Conservation (phyloP, 2,329 filamentous ascomycete genomes). For the Gnomoniopsis sp. region DNA sequence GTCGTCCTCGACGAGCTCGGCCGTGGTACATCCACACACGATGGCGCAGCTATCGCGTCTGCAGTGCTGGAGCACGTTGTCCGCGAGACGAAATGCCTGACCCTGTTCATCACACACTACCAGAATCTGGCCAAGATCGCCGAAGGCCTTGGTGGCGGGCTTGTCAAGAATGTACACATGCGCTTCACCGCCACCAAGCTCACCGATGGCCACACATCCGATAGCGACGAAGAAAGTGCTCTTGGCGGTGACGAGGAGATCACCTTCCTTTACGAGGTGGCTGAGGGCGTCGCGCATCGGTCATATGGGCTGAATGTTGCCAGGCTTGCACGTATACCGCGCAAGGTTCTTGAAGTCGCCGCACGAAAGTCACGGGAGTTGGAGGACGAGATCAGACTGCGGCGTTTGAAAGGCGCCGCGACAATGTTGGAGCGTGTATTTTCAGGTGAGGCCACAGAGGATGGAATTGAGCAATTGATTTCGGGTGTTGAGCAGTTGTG, state of each 20-base stretch:
- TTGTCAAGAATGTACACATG: conserved; percentile 91
- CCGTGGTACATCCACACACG: conserved; percentile 88
- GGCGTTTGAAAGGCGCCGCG: conserved; percentile 53
- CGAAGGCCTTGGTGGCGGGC: conserved; percentile 58
- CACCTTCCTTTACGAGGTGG: conserved; percentile 92
- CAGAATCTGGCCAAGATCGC: conserved; percentile 75
- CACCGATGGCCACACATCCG: conserved; percentile 11
- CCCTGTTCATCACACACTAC: conserved; percentile 97
- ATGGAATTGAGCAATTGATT: conserved; percentile 51
- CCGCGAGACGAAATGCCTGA: conserved; percentile 69
- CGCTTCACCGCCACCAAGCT: conserved; percentile 58
- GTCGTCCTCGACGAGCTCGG: conserved; percentile 95
- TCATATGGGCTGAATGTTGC: conserved; percentile 96
- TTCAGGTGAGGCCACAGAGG: conserved; percentile 24
- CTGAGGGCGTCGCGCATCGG: conserved; percentile 85
- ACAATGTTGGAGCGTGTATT: conserved; percentile 42
- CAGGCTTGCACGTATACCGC: conserved; percentile 75
- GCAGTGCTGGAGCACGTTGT: conserved; percentile 86
- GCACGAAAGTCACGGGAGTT: conserved; percentile 75
- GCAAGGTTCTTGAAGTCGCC: conserved; percentile 73
- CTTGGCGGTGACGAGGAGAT: conserved; percentile 66
- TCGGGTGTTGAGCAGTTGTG: conserved; percentile 60
- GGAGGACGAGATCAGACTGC: conserved; percentile 67
- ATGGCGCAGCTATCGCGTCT: conserved; percentile 93
- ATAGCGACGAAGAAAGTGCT: conserved; percentile 27